phyloP scores from a whole-genome alignment of 352 stramenopile species.

The Phytopythium boreale region DNA sequence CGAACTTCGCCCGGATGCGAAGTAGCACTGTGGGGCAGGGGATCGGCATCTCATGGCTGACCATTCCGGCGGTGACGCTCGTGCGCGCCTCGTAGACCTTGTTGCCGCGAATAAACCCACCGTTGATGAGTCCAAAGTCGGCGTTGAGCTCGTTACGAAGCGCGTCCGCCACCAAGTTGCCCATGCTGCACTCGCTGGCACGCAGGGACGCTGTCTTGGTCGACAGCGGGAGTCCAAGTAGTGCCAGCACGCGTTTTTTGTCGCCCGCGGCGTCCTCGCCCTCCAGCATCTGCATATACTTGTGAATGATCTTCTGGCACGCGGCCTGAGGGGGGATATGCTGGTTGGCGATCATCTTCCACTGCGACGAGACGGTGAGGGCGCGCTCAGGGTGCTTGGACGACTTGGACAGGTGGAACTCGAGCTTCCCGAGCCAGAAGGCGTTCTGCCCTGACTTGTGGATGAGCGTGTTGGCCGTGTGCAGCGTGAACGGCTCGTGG shows the following conservation, averaged over 20 bases:
- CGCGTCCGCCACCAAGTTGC: constrained; percentile 81
- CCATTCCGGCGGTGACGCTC: too few species aligned
- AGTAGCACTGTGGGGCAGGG: too few species aligned
- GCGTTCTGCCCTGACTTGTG: constrained; percentile 90
- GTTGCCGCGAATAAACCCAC: too few species aligned
- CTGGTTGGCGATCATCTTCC: constrained; percentile 80
- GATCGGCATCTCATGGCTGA: too few species aligned
- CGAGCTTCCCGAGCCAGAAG: constrained; percentile 79
- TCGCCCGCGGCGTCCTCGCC: constrained; percentile 46
- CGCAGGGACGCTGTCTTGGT: constrained; percentile 74
- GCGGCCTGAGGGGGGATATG: constrained; percentile 41
- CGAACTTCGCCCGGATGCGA: too few species aligned
- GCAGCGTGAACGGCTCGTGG: constrained; percentile 86
- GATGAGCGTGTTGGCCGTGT: constrained; percentile 78
- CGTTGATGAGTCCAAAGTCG: too few species aligned
- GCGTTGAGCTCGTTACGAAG: constrained; percentile 58
- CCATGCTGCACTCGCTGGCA: constrained; percentile 62
- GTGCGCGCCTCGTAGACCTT: too few species aligned
- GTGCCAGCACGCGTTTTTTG: constrained; percentile 48
- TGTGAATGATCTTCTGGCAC: constrained; percentile 73
- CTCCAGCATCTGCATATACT: constrained; percentile 65
- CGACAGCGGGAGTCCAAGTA: constrained; percentile 43
- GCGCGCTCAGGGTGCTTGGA: constrained; percentile 32
- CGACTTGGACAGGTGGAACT: constrained; percentile 62
- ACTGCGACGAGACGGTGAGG: constrained; percentile 54